Conservation (phyloP, 305 asterid genomes). For the Euphrasia arctica region DNA sequence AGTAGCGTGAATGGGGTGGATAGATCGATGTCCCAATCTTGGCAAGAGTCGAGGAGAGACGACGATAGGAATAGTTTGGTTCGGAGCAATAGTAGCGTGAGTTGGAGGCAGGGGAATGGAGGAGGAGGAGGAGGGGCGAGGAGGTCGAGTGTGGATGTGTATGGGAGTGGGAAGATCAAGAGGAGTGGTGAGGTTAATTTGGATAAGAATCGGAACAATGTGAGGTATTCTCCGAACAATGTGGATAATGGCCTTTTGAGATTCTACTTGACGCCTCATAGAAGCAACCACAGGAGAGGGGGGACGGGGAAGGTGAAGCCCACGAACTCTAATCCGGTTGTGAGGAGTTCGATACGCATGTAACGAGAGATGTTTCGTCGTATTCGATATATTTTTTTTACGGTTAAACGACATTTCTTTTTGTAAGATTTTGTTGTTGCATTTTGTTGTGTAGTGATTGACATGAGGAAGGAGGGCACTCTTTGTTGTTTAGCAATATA, state of each 20-base stretch:
- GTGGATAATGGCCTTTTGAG: slow-evolving; percentile 79
- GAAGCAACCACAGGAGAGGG: not conserved
- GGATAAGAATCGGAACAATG: slow-evolving; percentile 65
- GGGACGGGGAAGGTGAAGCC: not conserved
- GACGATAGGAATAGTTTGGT: slow-evolving; percentile 29
- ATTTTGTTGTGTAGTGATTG: not conserved
- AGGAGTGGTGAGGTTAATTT: slow-evolving; percentile 60
- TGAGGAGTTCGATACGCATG: not conserved
- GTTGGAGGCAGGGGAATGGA: slow-evolving; percentile 66
- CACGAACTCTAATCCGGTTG: not conserved
- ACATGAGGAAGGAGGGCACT: not conserved
- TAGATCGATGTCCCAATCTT: slow-evolving; percentile 76
- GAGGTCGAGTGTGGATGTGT: slow-evolving; percentile 49
- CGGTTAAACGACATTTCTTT: not conserved
- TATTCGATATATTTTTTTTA: too few relatives aligned
- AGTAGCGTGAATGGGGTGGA: slow-evolving; percentile 76
- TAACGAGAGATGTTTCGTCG: not conserved
- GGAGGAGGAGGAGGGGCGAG: slow-evolving; percentile 41
- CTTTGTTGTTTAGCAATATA: not conserved
- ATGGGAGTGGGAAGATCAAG: slow-evolving; percentile 45
- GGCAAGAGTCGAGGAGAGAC: slow-evolving; percentile 24
- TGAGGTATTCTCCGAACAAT: slow-evolving; percentile 68
- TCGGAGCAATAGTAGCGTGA: slow-evolving; percentile 82
- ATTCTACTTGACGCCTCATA: slow-evolving; percentile 43
- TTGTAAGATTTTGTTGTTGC: too few relatives aligned